phyloP scores from a whole-genome alignment of 2,329 filamentous ascomycete genomes.

The Coniochaeta hoffmannii region DNA sequence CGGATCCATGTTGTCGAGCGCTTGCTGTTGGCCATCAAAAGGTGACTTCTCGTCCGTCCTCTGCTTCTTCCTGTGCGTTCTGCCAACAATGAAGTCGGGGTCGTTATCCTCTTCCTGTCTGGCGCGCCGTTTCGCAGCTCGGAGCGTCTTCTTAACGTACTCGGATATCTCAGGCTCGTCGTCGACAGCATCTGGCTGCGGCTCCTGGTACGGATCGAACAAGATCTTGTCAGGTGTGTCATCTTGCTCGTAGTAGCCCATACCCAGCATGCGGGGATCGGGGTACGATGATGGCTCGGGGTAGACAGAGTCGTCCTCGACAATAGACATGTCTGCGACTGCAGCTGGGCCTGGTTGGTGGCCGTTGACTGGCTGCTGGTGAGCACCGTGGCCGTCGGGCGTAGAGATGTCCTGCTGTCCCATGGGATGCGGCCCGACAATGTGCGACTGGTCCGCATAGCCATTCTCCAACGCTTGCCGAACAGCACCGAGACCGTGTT shows the following conservation, averaged over 20 bases:
- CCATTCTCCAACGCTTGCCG: slow-evolving; percentile 16
- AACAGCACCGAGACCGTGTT: slow-evolving; percentile 21
- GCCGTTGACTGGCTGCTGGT: slow-evolving; percentile 7
- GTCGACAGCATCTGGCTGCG: slow-evolving; percentile 32
- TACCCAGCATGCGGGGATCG: slow-evolving; percentile 47
- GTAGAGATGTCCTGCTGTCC: slow-evolving; percentile 9
- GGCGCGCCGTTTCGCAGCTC: slow-evolving; percentile 45
- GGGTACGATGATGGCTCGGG: slow-evolving; percentile 33
- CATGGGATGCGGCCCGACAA: slow-evolving; percentile 16
- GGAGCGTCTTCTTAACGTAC: slow-evolving; percentile 46
- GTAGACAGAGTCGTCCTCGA: slow-evolving; percentile 20
- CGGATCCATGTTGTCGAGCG: slow-evolving; percentile 43
- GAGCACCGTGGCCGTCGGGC: slow-evolving; percentile 9
- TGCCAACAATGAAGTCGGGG: slow-evolving; percentile 36
- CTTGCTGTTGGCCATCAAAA: slow-evolving; percentile 21
- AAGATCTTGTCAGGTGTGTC: slow-evolving; percentile 50
- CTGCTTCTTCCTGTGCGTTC: slow-evolving; percentile 31
- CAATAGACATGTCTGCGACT: slow-evolving; percentile 22
- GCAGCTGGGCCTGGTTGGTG: slow-evolving; percentile 16
- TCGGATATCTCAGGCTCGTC: slow-evolving; percentile 42
- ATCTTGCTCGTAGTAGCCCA: slow-evolving; percentile 55
- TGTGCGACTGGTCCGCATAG: slow-evolving; percentile 26
- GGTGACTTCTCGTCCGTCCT: slow-evolving; percentile 26
- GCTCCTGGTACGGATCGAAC: slow-evolving; percentile 51
- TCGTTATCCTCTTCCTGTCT: slow-evolving; percentile 44